Percentiles rank a stretch among this genome's conserved stretches.
Evolutionary conservation across 2,329 filamentous ascomycete genomes (phyloP).

Genomic region (Fusarium brachygibbosum): DNA sequence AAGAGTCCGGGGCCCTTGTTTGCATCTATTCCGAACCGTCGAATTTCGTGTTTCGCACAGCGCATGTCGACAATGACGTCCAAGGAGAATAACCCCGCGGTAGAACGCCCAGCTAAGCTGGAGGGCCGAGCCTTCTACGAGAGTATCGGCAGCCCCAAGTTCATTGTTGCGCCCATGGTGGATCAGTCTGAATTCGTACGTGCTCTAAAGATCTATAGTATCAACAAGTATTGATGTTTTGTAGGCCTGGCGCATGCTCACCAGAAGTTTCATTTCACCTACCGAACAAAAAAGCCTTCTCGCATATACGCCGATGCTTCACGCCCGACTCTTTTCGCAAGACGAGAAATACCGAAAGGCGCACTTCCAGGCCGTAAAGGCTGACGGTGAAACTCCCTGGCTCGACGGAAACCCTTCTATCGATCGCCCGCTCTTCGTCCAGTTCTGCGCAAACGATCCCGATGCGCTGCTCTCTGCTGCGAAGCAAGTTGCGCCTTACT

Average conservation of each 20-base stretch:
- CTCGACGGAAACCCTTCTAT: constrained; percentile 89
- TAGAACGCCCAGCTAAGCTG: constrained; percentile 67
- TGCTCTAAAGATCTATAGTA: constrained; percentile 31
- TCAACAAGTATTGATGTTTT: constrained; percentile 15
- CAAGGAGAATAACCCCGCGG: constrained; percentile 37
- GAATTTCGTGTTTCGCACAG: constrained; percentile 20
- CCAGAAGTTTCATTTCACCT: constrained; percentile 87
- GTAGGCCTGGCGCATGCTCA: constrained; percentile 95
- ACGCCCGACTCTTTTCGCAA: constrained; percentile 88
- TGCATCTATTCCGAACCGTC: constrained; percentile 7
- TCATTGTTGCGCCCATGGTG: constrained; percentile 96
- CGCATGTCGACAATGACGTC: constrained; percentile 53
- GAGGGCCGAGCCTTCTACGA: constrained; percentile 93
- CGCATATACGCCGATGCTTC: constrained; percentile 96
- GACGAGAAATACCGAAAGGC: constrained; percentile 80
- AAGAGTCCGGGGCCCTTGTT: constrained; percentile 41
- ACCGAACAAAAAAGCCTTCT: constrained; percentile 76
- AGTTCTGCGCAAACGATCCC: constrained; percentile 94
- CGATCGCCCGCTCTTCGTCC: constrained; percentile 92
- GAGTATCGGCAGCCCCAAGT: constrained; percentile 91
- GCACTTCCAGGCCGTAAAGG: constrained; percentile 80
- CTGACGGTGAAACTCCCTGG: constrained; percentile 60
- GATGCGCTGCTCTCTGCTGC: constrained; percentile 85
- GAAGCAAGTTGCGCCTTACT: constrained; percentile 82
- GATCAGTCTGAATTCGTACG: constrained; percentile 97